Evolutionary conservation across 495 filamentous ascomycete genomes (phyloP).

Genomic region (Darksidea phi): DNA sequence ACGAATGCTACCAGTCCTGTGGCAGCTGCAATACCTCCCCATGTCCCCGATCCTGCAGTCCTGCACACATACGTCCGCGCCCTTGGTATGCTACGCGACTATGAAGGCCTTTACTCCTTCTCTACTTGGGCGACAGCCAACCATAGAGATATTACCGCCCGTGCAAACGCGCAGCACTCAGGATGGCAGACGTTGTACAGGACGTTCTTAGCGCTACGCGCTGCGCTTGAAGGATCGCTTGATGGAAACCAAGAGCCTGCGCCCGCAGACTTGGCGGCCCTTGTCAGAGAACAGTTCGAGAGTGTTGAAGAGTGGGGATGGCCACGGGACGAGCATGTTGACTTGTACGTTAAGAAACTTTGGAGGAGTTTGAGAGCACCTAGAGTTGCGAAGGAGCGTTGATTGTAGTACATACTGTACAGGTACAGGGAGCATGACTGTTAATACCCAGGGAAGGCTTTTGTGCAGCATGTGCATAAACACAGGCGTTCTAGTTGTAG

Average conservation of each 20-base stretch:
- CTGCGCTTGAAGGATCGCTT: slow-evolving; percentile 52
- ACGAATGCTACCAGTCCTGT: not conserved
- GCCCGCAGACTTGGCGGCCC: slow-evolving; percentile 29
- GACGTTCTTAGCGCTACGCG: slow-evolving; percentile 53
- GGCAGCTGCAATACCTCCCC: not conserved
- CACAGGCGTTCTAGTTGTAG: too few relatives aligned
- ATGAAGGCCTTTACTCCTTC: slow-evolving; percentile 37
- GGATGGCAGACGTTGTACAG: slow-evolving; percentile 50
- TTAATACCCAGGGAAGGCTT: too few relatives aligned
- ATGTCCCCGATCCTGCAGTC: slow-evolving; percentile 25
- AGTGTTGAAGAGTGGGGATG: slow-evolving; percentile 53
- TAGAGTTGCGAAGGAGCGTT: too few relatives aligned
- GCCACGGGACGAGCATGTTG: slow-evolving; percentile 55
- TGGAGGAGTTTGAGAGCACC: too few relatives aligned
- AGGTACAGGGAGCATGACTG: too few relatives aligned
- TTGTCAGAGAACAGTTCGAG: slow-evolving; percentile 49
- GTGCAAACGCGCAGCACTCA: slow-evolving; percentile 36
- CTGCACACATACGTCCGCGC: slow-evolving; percentile 44
- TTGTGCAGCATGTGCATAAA: too few relatives aligned
- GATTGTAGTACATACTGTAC: too few relatives aligned
- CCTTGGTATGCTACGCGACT: slow-evolving; percentile 39
- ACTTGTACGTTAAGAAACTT: slow-evolving; percentile 42
- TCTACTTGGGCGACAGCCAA: slow-evolving; percentile 36
- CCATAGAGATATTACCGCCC: slow-evolving; percentile 21
- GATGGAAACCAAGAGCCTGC: slow-evolving; percentile 13